Base-by-base conservation (phyloP, 2,329 filamentous ascomycete species). In the Fusarium odoratissimum region DNA sequence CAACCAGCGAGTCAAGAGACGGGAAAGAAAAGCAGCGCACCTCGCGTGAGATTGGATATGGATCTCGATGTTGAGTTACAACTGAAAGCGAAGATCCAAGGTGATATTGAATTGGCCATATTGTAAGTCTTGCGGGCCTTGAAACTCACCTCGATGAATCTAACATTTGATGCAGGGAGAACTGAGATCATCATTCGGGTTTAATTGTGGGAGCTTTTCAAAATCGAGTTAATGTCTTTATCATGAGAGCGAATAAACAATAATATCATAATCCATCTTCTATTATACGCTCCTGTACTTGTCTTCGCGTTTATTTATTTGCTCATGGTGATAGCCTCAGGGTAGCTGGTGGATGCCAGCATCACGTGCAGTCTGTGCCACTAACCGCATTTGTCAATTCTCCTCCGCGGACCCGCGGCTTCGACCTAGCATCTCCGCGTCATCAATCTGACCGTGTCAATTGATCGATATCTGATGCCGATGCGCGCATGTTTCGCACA, bases 51-150 rank as follows among this genome's bases (percentile, higher is more conserved):
- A 16, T 30, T 71, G 6, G 67, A 71, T 8, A 71, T 71, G 67
- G 69, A 71, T 19, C 49, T 71, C 1, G 69, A 71, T 37, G 31
- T 71, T 16, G 69, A 71, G 25, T 21, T 71, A 10, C 30, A 71
- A 21, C 44, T 71, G 2, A 71, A 71, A 46, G 69, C 67, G 8
- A 71, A 71, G 38, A 71, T 71, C 3, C 45, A 71, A 28, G 69
- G 69, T 3, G 67, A 71, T 25, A 41, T 71, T 2, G 68, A 71
- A 1, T 35, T 71, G 8, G 64, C 69, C 0, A 48, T 71, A 6
- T 48, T 71, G 67, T 68, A 59, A 41, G 67, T 59, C 25, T 19
- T 1, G 2, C 5, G 4, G 1, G 0, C 2, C 1, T 13, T 6
- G 3, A 11, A n/a, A 8, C 3, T 5, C 0, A 11, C 0, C 8